Evolutionary conservation across 2,329 filamentous ascomycete species (phyloP).

Genomic region (Diplodia mutila): DNA sequence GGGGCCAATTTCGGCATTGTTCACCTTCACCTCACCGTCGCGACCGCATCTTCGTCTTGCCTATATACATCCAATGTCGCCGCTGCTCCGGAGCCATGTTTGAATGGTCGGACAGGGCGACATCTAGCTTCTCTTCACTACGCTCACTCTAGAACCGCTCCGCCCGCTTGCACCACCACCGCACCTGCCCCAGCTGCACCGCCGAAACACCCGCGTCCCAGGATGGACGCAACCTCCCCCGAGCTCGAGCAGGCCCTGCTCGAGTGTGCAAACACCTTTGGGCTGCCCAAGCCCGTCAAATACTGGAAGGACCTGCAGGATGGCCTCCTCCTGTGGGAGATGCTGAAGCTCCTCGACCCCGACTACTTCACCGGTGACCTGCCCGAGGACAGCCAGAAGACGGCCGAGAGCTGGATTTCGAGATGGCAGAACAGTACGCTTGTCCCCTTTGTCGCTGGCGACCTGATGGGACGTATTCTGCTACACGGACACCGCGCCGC

Average conservation of each 20-base stretch:
- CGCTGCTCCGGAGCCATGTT: constrained; percentile 19
- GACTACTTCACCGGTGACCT: constrained; percentile 54
- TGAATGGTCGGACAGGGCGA: constrained; percentile 9
- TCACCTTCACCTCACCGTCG: constrained; percentile 21
- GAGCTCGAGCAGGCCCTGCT: constrained; percentile 27
- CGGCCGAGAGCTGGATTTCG: constrained; percentile 54
- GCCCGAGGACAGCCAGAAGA: constrained; percentile 49
- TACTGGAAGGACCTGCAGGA: constrained; percentile 51
- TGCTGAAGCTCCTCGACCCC: constrained; percentile 52
- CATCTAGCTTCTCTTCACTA: constrained; percentile 11
- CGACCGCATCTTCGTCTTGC: constrained; percentile 10
- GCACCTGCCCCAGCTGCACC: not conserved
- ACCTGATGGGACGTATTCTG: not conserved
- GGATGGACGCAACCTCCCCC: constrained; percentile 25
- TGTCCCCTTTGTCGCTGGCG: not conserved
- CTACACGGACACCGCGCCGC: not conserved
- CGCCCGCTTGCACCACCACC: not conserved
- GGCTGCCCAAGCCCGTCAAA: constrained; percentile 41
- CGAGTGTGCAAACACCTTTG: constrained; percentile 44
- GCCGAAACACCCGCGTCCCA: not conserved
- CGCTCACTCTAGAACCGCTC: not conserved
- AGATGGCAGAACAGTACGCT: constrained; percentile 53
- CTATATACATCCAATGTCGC: constrained; percentile 23
- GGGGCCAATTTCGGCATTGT: constrained; percentile 22
- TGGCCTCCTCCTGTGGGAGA: constrained; percentile 53